Base-by-base conservation (phyloP, 768 basidiomycete species). In the Dendrothele bispora region DNA sequence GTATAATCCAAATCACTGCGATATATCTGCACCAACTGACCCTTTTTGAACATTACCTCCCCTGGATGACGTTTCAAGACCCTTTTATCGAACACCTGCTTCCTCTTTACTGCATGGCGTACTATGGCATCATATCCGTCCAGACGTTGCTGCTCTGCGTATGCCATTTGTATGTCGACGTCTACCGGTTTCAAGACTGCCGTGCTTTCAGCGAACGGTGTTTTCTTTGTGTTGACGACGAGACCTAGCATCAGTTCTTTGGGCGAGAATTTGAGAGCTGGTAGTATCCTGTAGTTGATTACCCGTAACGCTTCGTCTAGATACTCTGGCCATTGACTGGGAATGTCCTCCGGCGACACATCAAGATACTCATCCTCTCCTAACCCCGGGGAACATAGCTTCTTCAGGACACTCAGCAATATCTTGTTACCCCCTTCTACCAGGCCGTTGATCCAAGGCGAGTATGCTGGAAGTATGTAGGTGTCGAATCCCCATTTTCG, bases 141-240 rank as follows among this genome's bases (percentile, higher is more conserved):
- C 39, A 41, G 17, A 18, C 3, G 11, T 3, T 32, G 30, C 30
- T 32, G 30, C n/a, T 10, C 30, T n/a, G n/a, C 30, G n/a, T 32
- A 32, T 10, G 10, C n/a, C 30, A n/a, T 10, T n/a, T 32, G 30
- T 10, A 32, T 32, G 10, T 32, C n/a, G 10, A 32, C 30, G 30
- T 32, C 30, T n/a, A 10, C 30, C n/a, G n/a, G 10, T 32, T n/a
- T 10, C 30, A 32, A 32, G 10, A n/a, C n/a, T 32, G 30, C 10
- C 10, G 30, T n/a, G 30, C 10, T n/a, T 32, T 32, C 30, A 10
- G 10, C 30, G n/a, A 32, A 10, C 30, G 30, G 30, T 32, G 30
- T 32, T 32, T n/a, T 32, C n/a, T 32, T 32, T 10, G 43, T 45
- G 30, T 45, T 45, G 6, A 45, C 30, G 15, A 45, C 43, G n/a